phyloP scores from a whole-genome alignment of 371 early-diverging fungal species.

The Funneliformis caledonium region DNA sequence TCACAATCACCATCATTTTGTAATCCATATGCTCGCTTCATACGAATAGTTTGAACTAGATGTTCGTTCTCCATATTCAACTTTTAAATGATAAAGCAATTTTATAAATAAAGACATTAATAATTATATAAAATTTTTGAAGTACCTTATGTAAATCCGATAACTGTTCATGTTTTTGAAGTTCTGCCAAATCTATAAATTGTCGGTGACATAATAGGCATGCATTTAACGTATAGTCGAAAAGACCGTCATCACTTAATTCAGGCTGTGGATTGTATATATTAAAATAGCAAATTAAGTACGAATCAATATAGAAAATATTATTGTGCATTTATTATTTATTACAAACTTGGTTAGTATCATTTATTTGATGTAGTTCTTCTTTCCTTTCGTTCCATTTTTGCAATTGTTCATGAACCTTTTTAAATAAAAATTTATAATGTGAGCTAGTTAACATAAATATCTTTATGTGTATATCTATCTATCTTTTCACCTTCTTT shows the following conservation, averaged over 20 bases:
- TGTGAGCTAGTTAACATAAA: not conserved
- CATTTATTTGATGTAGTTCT: not conserved
- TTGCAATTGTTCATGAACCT: not conserved
- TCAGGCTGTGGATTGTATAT: not conserved
- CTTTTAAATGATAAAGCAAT: constrained; percentile 35
- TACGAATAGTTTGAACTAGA: constrained; percentile 44
- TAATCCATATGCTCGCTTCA: constrained; percentile 42
- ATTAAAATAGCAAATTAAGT: not conserved
- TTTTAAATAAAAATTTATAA: not conserved
- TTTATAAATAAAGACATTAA: not conserved
- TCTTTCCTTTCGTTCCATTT: not conserved
- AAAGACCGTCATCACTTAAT: constrained; percentile 46
- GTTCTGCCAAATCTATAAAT: constrained; percentile 60
- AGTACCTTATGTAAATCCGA: constrained; percentile 73
- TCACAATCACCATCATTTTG: constrained; percentile 37
- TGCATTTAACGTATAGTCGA: constrained; percentile 56
- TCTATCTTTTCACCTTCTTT: not conserved
- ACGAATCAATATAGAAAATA: not conserved
- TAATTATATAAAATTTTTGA: not conserved
- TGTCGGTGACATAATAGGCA: constrained; percentile 75
- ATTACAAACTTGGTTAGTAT: not conserved
- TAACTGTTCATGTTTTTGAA: constrained; percentile 62
- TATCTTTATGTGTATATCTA: not conserved
- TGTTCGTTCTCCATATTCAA: constrained; percentile 43
- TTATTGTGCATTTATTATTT: not conserved